Evolutionary conservation across 768 basidiomycete species (phyloP), one percentile per base, ranked within the genome.

Genomic region (Lactarius evosmus): DNA sequence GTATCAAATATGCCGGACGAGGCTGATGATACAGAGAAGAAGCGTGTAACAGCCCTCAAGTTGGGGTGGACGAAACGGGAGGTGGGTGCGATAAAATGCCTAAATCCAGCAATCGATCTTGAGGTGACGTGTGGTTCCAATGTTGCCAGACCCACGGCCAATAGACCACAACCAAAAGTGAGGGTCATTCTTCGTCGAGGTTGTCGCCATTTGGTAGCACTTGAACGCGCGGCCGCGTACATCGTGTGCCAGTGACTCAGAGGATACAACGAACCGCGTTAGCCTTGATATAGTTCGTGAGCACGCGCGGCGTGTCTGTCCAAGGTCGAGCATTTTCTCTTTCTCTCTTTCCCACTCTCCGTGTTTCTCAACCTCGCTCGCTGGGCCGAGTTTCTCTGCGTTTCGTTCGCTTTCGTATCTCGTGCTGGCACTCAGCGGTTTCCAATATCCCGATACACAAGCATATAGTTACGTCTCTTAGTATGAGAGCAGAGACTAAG

Each of bases 391-490:
- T 52, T 25, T 30, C 49, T 29, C 49, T 29, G 54, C 59, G 46
- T 49, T 60, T 65, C 56, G 16, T 61, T 52, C 53, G 64, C 55
- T 65, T 56, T 61, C 64, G 60, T 52, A 61, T 61, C 59, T 60
- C 40, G 60, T 65, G 60, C 60, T 25, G 63, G 64, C 64, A 65
- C 60, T 52, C 12, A 27, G 27, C 27, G 12, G 40, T 44, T 38
- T 33, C 30, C 38, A 30, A 51, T 14, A 7, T 41, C 50, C 14
- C 30, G 16, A 29, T 22, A 17, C 22, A 22, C 25, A 29, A 29
- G 22, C 22, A 27, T 17, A 60, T 25, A 49, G 46, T 27, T 7
- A 49, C 46, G 25, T 25, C 22, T 49, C 44, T 46, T 25, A 22
- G 25, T 14, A 49, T 49, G 46, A 27, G 46, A 49, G 46, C 46